Conservation (phyloP, 176 grass and related monocot species). For the Miscanthus lutarioriparius region DNA sequence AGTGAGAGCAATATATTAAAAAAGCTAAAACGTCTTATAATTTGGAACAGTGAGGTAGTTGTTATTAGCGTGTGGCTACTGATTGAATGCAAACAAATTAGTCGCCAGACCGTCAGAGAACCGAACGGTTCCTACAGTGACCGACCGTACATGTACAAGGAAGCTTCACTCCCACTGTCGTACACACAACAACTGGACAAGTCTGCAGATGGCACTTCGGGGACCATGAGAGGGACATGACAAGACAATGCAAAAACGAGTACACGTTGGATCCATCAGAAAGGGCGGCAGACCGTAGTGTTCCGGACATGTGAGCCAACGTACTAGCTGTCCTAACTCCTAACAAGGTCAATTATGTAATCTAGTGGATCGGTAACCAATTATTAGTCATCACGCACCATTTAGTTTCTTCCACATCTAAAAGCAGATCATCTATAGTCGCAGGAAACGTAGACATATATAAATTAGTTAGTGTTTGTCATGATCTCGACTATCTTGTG, state of each 20-base stretch:
- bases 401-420: not conserved
- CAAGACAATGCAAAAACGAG: constrained; percentile 22
- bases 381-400: not conserved
- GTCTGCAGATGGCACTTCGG: not conserved
- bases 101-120: not conserved
- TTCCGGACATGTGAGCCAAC: not conserved
- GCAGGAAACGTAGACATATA: not conserved
- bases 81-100: constrained; percentile 34
- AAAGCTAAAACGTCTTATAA: no score
- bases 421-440: no score
- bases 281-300: not conserved
- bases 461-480: not conserved
- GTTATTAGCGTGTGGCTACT: not conserved
- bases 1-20: no score
- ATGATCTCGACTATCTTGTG: no score
- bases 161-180: not conserved
- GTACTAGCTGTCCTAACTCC: constrained; percentile 4
- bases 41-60: no score
- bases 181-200: not conserved
- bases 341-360: not conserved
- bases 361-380: not conserved
- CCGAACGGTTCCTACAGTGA: not conserved
- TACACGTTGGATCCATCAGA: constrained; percentile 23
- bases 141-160: not conserved
- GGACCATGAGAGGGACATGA: not conserved